phyloP scores from a whole-genome alignment of 257 asterid species.

The Misopates orontium region DNA sequence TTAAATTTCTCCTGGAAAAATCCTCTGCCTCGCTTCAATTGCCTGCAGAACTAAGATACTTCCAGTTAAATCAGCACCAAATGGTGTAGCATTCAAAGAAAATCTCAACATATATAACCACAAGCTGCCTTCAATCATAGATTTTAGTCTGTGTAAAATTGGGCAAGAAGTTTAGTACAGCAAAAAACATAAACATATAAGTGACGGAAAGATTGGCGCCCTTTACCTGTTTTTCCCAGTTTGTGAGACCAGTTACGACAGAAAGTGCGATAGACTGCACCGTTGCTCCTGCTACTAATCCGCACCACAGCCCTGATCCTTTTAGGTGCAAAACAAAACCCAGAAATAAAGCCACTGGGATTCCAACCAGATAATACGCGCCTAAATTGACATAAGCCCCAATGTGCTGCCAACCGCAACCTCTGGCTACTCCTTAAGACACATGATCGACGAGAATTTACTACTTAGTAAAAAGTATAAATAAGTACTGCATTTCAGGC shows the following conservation, averaged over 20 bases:
- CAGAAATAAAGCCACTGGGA: conserved; percentile 60
- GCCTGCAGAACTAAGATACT: conserved; percentile 47
- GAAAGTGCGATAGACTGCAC: conserved; percentile 52
- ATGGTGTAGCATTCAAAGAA: neutral
- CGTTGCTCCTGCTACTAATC: conserved; percentile 61
- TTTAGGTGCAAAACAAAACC: conserved; percentile 62
- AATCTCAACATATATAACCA: neutral
- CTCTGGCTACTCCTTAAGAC: conserved; percentile 93
- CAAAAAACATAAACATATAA: neutral
- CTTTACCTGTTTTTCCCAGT: conserved; percentile 85
- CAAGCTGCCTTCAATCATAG: neutral
- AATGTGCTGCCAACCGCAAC: conserved; percentile 87
- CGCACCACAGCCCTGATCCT: conserved; percentile 82
- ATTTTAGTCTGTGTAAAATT: neutral
- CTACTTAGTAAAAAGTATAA: too few species aligned
- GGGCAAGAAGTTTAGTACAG: too few species aligned
- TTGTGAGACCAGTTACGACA: conserved; percentile 51
- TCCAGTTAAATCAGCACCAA: too few species aligned
- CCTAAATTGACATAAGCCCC: conserved; percentile 88
- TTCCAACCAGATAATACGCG: conserved; percentile 71
- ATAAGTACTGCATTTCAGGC: neutral
- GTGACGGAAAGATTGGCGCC: neutral
- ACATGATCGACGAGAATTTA: too few species aligned
- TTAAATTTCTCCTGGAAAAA: conserved; percentile 32
- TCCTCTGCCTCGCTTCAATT: conserved; percentile 43